Evolutionary conservation across 208 protist genomes (phyloP).

Genomic region (Angomonas ambiguus): DNA sequence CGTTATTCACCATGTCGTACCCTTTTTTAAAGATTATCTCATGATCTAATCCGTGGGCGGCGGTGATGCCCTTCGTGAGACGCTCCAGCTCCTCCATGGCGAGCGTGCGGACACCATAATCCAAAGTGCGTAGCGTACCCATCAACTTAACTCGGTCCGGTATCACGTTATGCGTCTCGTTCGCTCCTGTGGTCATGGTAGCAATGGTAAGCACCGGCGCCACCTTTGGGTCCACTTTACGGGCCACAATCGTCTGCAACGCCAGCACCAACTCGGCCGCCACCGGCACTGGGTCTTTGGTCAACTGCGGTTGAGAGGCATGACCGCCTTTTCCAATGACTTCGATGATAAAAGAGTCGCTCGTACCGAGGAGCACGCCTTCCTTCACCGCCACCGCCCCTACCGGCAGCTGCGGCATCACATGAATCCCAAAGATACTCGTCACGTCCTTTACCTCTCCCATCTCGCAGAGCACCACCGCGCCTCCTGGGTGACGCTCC

Average conservation of each 20-base stretch:
- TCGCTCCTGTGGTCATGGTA: slow-evolving; percentile 40
- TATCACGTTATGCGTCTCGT: slow-evolving; percentile 65
- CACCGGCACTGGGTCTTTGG: slow-evolving; percentile 56
- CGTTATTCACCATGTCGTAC: slow-evolving; percentile 66
- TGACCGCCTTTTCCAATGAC: slow-evolving; percentile 52
- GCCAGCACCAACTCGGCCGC: slow-evolving; percentile 45
- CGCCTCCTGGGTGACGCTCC: slow-evolving; percentile 55
- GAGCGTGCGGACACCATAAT: slow-evolving; percentile 30
- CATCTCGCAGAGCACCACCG: slow-evolving; percentile 37
- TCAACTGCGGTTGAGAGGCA: slow-evolving; percentile 51
- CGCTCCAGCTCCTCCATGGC: slow-evolving; percentile 38
- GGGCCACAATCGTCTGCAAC: slow-evolving; percentile 57
- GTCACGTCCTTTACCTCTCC: slow-evolving; percentile 52
- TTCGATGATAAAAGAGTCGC: slow-evolving; percentile 45
- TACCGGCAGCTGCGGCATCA: slow-evolving; percentile 20
- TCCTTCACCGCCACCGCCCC: slow-evolving; percentile 25
- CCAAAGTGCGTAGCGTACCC: slow-evolving; percentile 42
- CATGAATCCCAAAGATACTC: slow-evolving; percentile 54
- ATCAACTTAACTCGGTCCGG: slow-evolving; percentile 45
- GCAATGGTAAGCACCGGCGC: slow-evolving; percentile 51
- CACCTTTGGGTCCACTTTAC: slow-evolving; percentile 29
- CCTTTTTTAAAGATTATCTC: slow-evolving; percentile 31
- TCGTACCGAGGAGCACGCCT: slow-evolving; percentile 28
- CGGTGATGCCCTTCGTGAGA: slow-evolving; percentile 34
- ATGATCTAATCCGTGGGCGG: slow-evolving; percentile 36